Evolutionary conservation across 345 rosid species (phyloP).

Genomic region (Cardamine chenopodiifolia): DNA sequence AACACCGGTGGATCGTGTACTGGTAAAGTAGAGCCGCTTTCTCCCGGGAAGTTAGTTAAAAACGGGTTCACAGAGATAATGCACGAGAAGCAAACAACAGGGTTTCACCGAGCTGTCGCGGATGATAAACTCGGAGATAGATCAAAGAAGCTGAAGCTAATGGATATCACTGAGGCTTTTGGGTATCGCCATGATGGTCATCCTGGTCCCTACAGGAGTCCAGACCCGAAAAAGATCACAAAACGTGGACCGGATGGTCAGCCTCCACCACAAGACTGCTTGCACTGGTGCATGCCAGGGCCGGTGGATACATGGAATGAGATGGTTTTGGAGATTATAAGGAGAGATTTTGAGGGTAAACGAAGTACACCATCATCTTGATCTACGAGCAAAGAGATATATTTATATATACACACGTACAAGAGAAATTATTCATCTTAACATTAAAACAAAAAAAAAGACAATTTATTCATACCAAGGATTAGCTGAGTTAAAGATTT

Average conservation of each 20-base stretch:
- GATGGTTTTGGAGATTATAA: constrained; percentile 71
- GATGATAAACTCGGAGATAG: constrained; percentile 46
- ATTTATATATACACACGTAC: constrained; percentile 14
- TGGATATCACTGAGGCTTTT: constrained; percentile 81
- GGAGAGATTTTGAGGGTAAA: constrained; percentile 62
- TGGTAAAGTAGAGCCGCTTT: constrained; percentile 70
- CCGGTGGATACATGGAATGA: constrained; percentile 95
- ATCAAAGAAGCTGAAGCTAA: constrained; percentile 61
- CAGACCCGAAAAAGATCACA: constrained; percentile 79
- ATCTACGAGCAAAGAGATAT: constrained; percentile 16
- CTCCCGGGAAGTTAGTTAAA: constrained; percentile 59
- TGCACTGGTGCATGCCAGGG: constrained; percentile 99
- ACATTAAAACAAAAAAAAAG: no score
- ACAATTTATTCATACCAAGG: constrained; percentile 31
- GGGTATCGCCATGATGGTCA: constrained; percentile 93
- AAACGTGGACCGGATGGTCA: constrained; percentile 77
- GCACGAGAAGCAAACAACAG: constrained; percentile 74
- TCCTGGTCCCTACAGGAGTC: constrained; percentile 86
- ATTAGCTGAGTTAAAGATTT: constrained; percentile 16
- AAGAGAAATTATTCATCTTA: no score
- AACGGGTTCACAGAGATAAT: constrained; percentile 71
- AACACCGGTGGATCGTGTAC: constrained; percentile 95
- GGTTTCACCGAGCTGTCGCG: constrained; percentile 55
- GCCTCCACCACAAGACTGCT: constrained; percentile 95
- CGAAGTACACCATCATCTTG: constrained; percentile 25